These are phyloP conservation scores for Leccinum truebloodii DNA, from an alignment of 768 basidiomycete genomes.

Conservation along the genomic window DNA sequence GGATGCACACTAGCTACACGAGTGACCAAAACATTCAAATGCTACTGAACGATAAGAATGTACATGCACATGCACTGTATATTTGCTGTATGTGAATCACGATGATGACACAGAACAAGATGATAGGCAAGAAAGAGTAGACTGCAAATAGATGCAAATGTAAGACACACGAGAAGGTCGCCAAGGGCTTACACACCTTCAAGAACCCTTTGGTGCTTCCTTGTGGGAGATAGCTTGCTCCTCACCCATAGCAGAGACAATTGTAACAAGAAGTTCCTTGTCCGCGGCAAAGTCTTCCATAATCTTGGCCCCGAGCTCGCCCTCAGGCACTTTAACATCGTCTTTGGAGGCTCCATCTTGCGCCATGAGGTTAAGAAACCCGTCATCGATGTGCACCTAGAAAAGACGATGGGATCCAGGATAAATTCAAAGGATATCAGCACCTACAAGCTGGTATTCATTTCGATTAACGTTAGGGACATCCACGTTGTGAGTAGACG, in stretches of 20 bases:
- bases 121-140: no score
- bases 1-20: no score
- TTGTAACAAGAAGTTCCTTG: conserved; percentile 86
- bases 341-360: conserved; percentile 81
- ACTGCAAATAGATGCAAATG: no score
- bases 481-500: conserved; percentile 99
- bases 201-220: conserved; percentile 61
- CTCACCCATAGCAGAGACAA: conserved; percentile 89
- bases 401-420: conserved; percentile 5
- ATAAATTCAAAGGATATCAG: conserved; percentile 7
- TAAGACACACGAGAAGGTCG: no score
- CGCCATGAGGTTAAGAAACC: conserved; percentile 93
- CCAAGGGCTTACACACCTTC: no score
- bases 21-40: no score
- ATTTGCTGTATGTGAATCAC: no score
- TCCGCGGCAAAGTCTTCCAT: conserved; percentile 71
- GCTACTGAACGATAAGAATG: no score
- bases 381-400: conserved; percentile 89
- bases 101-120: no score
- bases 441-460: conserved; percentile 77
- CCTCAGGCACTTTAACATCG: conserved; percentile 92
- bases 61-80: no score
- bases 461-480: conserved; percentile 90
- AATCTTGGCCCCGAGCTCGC: conserved; percentile 77
- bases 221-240: conserved; percentile 89